A percentile compares a stretch with the other conserved stretches of the same genome.
Evolutionary conservation across 2,329 filamentous ascomycete genomes (phyloP).

Genomic region (Neoscytalidium dimidiatum): DNA sequence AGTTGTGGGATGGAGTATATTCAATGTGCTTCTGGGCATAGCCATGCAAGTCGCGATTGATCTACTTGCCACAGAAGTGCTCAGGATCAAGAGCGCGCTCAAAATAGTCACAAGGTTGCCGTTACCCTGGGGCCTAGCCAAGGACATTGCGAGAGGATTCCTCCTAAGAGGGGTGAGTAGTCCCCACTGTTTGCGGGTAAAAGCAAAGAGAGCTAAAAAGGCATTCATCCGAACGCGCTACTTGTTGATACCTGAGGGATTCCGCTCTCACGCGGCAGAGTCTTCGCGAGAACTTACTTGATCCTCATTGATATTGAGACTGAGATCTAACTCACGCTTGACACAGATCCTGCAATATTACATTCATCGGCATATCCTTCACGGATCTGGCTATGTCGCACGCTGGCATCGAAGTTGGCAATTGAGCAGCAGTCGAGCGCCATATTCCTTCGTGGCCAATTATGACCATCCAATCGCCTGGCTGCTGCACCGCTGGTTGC

Average conservation of each 20-base stretch:
- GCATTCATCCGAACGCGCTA: not conserved
- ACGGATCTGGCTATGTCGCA: conserved; percentile 45
- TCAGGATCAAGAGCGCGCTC: conserved; percentile 58
- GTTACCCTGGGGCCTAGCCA: conserved; percentile 62
- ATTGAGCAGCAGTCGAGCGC: conserved; percentile 46
- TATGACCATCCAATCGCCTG: conserved; percentile 70
- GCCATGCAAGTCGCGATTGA: conserved; percentile 60
- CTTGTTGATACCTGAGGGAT: not conserved
- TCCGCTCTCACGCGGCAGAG: too few species aligned
- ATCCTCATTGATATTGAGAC: not conserved
- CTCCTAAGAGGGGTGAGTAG: conserved; percentile 57
- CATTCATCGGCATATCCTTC: conserved; percentile 70
- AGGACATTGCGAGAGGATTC: conserved; percentile 56
- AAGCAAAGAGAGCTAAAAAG: not conserved
- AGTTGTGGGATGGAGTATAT: conserved; percentile 50
- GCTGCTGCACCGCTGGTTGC: conserved; percentile 64
- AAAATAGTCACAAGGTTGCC: conserved; percentile 64
- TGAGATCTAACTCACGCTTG: not conserved
- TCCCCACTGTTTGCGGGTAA: not conserved
- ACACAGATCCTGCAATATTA: conserved; percentile 66
- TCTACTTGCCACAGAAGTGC: conserved; percentile 52
- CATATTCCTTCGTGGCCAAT: conserved; percentile 58
- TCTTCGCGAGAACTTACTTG: too few species aligned
- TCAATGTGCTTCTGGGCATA: conserved; percentile 58
- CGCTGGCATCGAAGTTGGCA: conserved; percentile 54